Conservation (phyloP, 1,284 basidiomycete species). For the Fomitopsis betulina region DNA sequence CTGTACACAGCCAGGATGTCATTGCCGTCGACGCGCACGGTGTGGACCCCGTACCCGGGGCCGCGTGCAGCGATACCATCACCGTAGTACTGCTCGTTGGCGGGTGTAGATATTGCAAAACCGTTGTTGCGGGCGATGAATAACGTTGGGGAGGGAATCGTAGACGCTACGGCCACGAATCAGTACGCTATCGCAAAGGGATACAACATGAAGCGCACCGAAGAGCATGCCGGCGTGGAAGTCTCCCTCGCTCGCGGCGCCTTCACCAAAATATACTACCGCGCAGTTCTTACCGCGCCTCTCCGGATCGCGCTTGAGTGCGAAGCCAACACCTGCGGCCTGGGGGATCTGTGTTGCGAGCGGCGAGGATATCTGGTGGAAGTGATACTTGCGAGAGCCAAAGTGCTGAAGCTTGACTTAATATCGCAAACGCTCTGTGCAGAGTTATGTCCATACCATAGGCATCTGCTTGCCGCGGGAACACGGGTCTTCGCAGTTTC, state of each 20-base stretch:
- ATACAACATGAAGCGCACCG: conserved; percentile 14
- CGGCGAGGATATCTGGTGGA: conserved; percentile 92
- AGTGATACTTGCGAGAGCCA: conserved; percentile 80
- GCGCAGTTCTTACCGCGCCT: conserved; percentile 77
- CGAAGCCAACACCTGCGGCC: conserved; percentile 90
- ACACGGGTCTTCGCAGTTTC: conserved; percentile 75
- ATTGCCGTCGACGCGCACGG: conserved; percentile 91
- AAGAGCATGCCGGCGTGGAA: conserved; percentile 77
- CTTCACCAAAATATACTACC: conserved; percentile 88
- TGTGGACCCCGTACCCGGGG: conserved; percentile 91
- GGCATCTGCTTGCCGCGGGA: conserved; percentile 91
- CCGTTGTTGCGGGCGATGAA: conserved; percentile 85
- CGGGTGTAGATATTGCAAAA: conserved; percentile 93
- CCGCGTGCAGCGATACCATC: conserved; percentile 93
- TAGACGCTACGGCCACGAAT: conserved; percentile 47
- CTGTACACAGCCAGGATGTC: conserved; percentile 84
- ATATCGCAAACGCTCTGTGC: background rate
- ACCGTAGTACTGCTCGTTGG: conserved; percentile 85
- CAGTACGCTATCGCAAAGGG: background rate
- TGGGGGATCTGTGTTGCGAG: conserved; percentile 96
- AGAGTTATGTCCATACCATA: conserved; percentile 42
- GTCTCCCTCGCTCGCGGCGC: conserved; percentile 76
- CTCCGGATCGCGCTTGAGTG: conserved; percentile 75
- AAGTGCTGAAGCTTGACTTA: conserved; percentile 61
- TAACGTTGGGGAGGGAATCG: conserved; percentile 67